Evolutionary conservation across 2,329 filamentous ascomycete genomes (phyloP).

Genomic region (Fusarium phyllophilum): DNA sequence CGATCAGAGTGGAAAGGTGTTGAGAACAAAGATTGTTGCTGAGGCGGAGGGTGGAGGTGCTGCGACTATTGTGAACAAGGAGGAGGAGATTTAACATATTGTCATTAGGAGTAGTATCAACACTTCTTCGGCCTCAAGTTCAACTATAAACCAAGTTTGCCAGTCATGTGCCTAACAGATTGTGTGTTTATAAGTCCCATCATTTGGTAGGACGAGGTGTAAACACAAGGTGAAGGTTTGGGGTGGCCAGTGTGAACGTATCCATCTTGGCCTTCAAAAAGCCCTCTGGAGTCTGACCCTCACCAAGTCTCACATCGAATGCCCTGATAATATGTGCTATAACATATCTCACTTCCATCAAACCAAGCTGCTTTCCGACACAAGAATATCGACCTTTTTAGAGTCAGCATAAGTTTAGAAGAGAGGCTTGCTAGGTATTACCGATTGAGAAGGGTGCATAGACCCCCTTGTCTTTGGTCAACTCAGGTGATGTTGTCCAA

Average conservation of each 20-base stretch:
- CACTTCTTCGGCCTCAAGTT: too few relatives aligned
- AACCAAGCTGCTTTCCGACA: conserved; percentile 29
- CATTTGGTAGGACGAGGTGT: not conserved
- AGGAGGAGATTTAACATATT: not conserved
- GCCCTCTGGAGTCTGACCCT: not conserved
- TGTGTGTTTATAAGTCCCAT: not conserved
- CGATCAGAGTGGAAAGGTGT: conserved; percentile 14
- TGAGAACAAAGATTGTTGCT: conserved; percentile 25
- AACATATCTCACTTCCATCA: conserved; percentile 31
- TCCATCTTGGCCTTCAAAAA: not conserved
- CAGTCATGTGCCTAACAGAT: too few relatives aligned
- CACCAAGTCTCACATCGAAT: conserved; percentile 5
- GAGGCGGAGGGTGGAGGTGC: conserved; percentile 25
- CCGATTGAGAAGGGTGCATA: conserved; percentile 50
- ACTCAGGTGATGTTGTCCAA: conserved; percentile 48
- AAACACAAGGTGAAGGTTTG: not conserved
- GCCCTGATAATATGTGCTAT: conserved; percentile 12
- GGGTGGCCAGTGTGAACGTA: not conserved
- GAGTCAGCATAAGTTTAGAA: not conserved
- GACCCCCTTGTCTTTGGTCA: conserved; percentile 46
- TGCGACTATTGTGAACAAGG: conserved; percentile 21
- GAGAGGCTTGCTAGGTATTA: not conserved
- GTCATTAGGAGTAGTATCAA: too few relatives aligned
- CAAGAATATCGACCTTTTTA: conserved; percentile 22
- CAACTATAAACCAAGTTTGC: not conserved